Percentiles rank a stretch among this genome's conserved stretches.
Conservation (phyloP, 2,329 filamentous ascomycete species). For the Leptosphaerulina australis region DNA sequence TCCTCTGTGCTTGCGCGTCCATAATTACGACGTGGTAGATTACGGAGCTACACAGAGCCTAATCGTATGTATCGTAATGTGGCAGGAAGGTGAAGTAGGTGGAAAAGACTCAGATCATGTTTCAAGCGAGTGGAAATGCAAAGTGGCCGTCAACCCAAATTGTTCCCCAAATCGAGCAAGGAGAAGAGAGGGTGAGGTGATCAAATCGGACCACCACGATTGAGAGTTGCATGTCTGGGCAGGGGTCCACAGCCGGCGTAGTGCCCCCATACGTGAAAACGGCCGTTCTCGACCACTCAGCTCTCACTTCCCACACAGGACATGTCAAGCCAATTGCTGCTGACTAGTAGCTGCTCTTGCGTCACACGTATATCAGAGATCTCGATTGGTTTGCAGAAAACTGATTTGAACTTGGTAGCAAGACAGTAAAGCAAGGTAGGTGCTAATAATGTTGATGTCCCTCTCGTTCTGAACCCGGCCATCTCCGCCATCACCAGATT, state of each 20-base stretch:
- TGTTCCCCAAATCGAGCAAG: not conserved
- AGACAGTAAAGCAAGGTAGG: constrained; percentile 1
- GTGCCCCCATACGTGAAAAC: constrained; percentile 14
- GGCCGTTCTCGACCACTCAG: constrained; percentile 8
- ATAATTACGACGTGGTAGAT: constrained; percentile 27
- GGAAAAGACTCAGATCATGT: constrained; percentile 11
- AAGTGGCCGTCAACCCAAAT: not conserved
- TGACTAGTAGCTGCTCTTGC: not conserved
- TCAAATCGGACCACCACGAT: constrained; percentile 22
- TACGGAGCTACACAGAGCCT: constrained; percentile 2
- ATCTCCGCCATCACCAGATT: constrained; percentile 37
- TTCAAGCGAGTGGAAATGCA: constrained; percentile 6
- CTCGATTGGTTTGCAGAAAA: not conserved
- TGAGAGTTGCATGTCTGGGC: constrained; percentile 14
- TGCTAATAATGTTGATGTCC: constrained; percentile 2
- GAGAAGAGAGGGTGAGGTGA: constrained; percentile 24
- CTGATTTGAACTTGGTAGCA: not conserved
- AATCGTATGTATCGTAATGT: not conserved
- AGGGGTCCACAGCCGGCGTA: constrained; percentile 6
- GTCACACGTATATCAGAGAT: not conserved
- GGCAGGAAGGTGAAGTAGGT: not conserved
- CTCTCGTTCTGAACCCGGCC: constrained; percentile 24
- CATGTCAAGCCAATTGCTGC: not conserved
- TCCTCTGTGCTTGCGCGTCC: constrained; percentile 43
- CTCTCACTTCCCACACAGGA: not conserved